These are phyloP conservation scores for Lupinus albus DNA, from an alignment of 306 rosid species.

Conservation along the genomic window DNA sequence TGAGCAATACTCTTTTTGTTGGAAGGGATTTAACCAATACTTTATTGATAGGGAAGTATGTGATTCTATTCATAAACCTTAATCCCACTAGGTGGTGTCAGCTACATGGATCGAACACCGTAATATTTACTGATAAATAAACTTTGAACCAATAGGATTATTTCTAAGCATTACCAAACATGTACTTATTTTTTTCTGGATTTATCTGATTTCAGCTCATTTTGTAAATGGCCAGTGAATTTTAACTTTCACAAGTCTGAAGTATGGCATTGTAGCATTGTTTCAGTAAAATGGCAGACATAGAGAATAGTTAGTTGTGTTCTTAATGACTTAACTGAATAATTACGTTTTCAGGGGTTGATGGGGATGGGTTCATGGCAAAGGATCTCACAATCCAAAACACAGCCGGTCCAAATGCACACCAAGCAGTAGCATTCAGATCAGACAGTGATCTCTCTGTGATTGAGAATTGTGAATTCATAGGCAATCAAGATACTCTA, in stretches of 20 bases:
- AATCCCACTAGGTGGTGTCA: too few species aligned
- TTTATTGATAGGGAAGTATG: too few species aligned
- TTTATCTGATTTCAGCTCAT: conserved; percentile 1
- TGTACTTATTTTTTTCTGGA: not conserved
- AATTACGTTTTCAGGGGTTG: conserved; percentile 55
- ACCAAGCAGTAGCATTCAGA: conserved; percentile 95
- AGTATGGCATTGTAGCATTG: not conserved
- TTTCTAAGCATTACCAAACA: too few species aligned
- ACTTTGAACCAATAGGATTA: too few species aligned
- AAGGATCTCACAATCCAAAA: conserved; percentile 71
- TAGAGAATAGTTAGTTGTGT: not conserved
- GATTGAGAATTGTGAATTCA: conserved; percentile 69
- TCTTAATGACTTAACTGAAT: not conserved
- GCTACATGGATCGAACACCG: too few species aligned
- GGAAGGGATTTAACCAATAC: too few species aligned
- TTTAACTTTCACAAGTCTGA: not conserved
- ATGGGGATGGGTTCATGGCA: conserved; percentile 96
- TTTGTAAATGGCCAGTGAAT: conserved; percentile 4
- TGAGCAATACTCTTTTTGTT: too few species aligned
- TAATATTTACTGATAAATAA: too few species aligned
- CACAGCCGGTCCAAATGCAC: conserved; percentile 82
- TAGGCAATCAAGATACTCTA: conserved; percentile 91
- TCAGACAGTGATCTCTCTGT: conserved; percentile 82
- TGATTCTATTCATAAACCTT: too few species aligned
- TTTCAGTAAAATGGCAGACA: not conserved